Evolutionary conservation across 495 filamentous ascomycete species (phyloP).

Genomic region (Aspergillus indologenus): DNA sequence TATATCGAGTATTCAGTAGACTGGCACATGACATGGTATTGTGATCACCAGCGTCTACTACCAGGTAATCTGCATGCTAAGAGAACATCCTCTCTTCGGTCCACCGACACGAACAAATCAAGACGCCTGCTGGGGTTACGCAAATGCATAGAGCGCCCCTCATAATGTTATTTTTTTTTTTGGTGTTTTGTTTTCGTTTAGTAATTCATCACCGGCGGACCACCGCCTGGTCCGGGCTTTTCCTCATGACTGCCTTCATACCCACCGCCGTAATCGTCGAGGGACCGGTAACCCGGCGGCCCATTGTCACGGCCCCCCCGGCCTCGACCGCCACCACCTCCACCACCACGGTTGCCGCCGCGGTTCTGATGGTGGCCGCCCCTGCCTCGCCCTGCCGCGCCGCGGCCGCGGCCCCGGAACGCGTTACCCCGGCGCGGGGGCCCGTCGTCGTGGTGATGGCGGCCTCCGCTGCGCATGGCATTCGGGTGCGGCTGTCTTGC

Average conservation of each 20-base stretch:
- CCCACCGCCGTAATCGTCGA: constrained; percentile 35
- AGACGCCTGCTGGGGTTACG: too few relatives aligned
- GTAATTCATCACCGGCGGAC: constrained; percentile 41
- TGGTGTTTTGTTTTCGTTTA: constrained; percentile 17
- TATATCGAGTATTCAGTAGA: too few relatives aligned
- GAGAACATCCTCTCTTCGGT: constrained; percentile 13
- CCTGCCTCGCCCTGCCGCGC: constrained; percentile 37
- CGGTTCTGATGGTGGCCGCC: constrained; percentile 40
- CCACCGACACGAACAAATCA: neutral
- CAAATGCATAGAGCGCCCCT: too few relatives aligned
- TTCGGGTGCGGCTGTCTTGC: constrained; percentile 18
- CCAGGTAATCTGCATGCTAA: too few relatives aligned
- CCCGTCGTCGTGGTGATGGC: constrained; percentile 32
- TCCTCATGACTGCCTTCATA: constrained; percentile 37
- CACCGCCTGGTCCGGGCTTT: constrained; percentile 22
- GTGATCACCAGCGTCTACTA: too few relatives aligned
- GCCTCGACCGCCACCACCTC: too few relatives aligned
- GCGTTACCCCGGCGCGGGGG: constrained; percentile 37
- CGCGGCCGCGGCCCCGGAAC: constrained; percentile 49
- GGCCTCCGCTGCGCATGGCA: constrained; percentile 21
- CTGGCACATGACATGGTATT: too few relatives aligned
- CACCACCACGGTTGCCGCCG: constrained; percentile 39
- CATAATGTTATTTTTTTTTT: neutral
- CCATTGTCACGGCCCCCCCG: constrained; percentile 42
- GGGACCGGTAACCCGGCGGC: constrained; percentile 34